phyloP scores from a whole-genome alignment of 148 eudicot species.

The Chenopodium suecicum region DNA sequence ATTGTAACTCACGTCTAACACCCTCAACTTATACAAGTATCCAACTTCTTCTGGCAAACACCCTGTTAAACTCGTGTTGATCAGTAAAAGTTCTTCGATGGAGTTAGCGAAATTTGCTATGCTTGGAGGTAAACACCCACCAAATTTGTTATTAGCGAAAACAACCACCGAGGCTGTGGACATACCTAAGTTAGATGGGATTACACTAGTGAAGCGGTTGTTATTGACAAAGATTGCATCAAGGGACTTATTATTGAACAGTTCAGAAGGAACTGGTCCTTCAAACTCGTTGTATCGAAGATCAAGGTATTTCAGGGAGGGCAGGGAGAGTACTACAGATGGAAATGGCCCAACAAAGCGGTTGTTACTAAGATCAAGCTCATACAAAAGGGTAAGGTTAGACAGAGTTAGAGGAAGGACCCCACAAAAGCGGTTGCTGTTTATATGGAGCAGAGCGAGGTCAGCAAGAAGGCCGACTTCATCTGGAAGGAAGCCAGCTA shows the following conservation, averaged over 20 bases:
- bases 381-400: conserved; percentile 45
- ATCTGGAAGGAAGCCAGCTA: conserved; percentile 61
- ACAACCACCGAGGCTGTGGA: conserved; percentile 55
- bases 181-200: conserved; percentile 47
- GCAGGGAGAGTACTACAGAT: conserved; percentile 47
- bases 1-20: conserved; percentile 60
- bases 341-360: conserved; percentile 76
- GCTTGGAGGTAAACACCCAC: conserved; percentile 60
- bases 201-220: conserved; percentile 47
- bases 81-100: conserved; percentile 56
- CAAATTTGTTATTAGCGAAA: conserved; percentile 59
- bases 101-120: conserved; percentile 55
- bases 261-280: conserved; percentile 49
- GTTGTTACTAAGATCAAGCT: conserved; percentile 68
- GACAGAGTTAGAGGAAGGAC: conserved; percentile 45
- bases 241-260: conserved; percentile 38
- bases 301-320: conserved; percentile 52
- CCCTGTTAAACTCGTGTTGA: conserved; percentile 54
- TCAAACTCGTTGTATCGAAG: conserved; percentile 76
- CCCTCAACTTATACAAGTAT: conserved; percentile 49
- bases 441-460: conserved; percentile 56
- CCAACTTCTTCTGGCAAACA: conserved; percentile 67
- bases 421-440: conserved; percentile 73
- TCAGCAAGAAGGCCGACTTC: conserved; percentile 62
- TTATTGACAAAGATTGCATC: conserved; percentile 69